Evolutionary conservation across 2,329 filamentous ascomycete species (phyloP).

Genomic region (Pezicula neosporulosa): DNA sequence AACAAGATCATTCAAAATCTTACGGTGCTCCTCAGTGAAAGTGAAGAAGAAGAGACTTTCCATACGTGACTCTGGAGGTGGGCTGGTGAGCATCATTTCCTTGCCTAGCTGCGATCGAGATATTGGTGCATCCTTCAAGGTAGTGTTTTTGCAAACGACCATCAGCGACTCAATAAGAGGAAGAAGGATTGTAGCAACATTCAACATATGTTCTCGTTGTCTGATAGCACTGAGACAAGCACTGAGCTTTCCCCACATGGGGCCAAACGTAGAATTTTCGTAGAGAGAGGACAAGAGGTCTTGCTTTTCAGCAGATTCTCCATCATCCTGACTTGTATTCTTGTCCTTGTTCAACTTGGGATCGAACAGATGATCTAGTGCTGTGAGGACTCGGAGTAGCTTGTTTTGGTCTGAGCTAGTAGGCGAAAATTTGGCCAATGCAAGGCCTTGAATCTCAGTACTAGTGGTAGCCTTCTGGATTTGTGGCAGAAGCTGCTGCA

Average conservation of each 20-base stretch:
- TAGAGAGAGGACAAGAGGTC: conserved; percentile 86
- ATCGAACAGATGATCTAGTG: conserved; percentile 93
- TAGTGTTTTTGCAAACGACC: conserved; percentile 99
- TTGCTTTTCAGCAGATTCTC: conserved; percentile 64
- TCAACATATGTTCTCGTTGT: conserved; percentile 91
- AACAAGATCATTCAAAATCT: conserved; percentile 96
- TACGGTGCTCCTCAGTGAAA: conserved; percentile 96
- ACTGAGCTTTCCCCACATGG: conserved; percentile 89
- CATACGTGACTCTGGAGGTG: conserved; percentile 75
- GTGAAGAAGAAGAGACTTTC: conserved; percentile 96
- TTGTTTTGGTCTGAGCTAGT: conserved; percentile 97
- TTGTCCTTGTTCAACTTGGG: conserved; percentile 56
- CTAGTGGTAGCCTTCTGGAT: conserved; percentile 84
- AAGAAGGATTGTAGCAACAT: conserved; percentile 91
- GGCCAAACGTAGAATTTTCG: conserved; percentile 84
- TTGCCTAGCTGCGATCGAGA: conserved; percentile 42
- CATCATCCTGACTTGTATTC: conserved; percentile 45
- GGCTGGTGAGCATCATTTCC: conserved; percentile 72
- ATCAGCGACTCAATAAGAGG: conserved; percentile 95
- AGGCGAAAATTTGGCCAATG: conserved; percentile 91
- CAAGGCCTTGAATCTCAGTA: conserved; percentile 92
- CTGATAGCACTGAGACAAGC: conserved; percentile 84
- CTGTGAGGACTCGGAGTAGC: conserved; percentile 84
- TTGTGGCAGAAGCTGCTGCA: conserved; percentile 80
- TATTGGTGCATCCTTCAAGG: conserved; percentile 37